Evolutionary conservation across 2,329 filamentous ascomycete species (phyloP).

Genomic region (Sclerotinia nivalis): DNA sequence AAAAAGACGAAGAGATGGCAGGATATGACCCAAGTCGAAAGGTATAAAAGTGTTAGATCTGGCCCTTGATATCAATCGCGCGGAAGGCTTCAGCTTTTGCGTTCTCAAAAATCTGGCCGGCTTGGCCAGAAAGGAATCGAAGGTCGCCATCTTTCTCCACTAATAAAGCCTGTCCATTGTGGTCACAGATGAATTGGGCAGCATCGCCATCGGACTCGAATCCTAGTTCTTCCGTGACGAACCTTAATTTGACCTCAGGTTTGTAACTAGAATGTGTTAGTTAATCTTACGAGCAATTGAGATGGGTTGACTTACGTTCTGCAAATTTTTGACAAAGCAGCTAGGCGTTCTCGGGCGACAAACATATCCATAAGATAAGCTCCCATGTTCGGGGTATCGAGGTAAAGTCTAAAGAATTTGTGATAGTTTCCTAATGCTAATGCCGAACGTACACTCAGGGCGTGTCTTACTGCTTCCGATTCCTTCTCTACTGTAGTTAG

Average conservation of each 20-base stretch:
- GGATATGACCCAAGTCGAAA: conserved; percentile 24
- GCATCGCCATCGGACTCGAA: conserved; percentile 93
- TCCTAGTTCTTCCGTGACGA: conserved; percentile 92
- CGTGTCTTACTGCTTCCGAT: conserved; percentile 82
- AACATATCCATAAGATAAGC: conserved; percentile 99
- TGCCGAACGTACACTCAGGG: conserved; percentile 85
- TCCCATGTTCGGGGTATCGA: conserved; percentile 94
- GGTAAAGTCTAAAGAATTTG: conserved; percentile 94
- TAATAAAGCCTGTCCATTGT: conserved; percentile 73
- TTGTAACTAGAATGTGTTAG: conserved; percentile 76
- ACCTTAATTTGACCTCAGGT: conserved; percentile 82
- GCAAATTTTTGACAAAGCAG: conserved; percentile 88
- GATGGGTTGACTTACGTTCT: conserved; percentile 72
- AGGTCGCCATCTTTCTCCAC: conserved; percentile 75
- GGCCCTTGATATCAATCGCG: conserved; percentile 94
- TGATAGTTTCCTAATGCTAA: conserved; percentile 95
- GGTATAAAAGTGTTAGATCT: conserved; percentile 60
- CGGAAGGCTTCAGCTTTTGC: conserved; percentile 74
- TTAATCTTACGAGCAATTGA: conserved; percentile 22
- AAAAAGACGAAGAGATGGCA: conserved; percentile 22
- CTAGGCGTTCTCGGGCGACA: conserved; percentile 86
- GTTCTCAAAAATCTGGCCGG: conserved; percentile 69
- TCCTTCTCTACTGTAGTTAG: conserved; percentile 97
- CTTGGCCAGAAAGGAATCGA: conserved; percentile 73
- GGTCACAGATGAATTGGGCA: conserved; percentile 83